A percentile compares a stretch with the other conserved stretches of the same genome.
These are phyloP conservation scores for Serendipita sp. DNA, from an alignment of 1,284 basidiomycete genomes.

Conservation along the genomic window DNA sequence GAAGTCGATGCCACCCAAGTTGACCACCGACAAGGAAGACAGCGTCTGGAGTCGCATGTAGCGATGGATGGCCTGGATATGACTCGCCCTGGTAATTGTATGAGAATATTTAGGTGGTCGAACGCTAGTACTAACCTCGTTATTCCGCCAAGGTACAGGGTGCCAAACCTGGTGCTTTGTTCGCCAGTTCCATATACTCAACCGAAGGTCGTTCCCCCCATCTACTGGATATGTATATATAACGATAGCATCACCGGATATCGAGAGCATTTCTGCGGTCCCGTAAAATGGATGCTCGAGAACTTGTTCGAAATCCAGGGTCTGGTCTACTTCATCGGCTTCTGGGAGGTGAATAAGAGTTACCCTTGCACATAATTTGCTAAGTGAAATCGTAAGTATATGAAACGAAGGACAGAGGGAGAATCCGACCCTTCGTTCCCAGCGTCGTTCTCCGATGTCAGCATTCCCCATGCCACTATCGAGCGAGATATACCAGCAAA, in stretches of 20 bases:
- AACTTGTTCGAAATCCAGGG: not conserved
- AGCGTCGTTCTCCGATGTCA: not conserved
- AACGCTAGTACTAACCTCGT: not conserved
- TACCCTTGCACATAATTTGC: not conserved
- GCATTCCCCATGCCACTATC: not conserved
- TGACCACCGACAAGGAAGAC: slow-evolving; percentile 1
- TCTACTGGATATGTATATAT: not conserved
- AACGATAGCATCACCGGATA: not conserved
- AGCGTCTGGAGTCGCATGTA: not conserved
- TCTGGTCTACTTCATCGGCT: not conserved
- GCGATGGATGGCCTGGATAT: not conserved
- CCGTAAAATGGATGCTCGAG: not conserved
- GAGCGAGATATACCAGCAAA: slow-evolving; percentile 1
- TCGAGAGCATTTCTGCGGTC: slow-evolving; percentile 2
- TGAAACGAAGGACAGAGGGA: not conserved
- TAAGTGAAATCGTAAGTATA: not conserved
- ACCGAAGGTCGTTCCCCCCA: not conserved
- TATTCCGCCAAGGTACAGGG: not conserved
- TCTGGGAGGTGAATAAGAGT: not conserved
- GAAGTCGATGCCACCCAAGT: not conserved
- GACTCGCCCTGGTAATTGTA: not conserved
- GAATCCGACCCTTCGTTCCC: not conserved
- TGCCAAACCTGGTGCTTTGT: not conserved
- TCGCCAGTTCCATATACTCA: not conserved
- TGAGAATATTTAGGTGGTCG: not conserved